phyloP scores from a whole-genome alignment of 208 protist genomes.

The Leishmania tropica region DNA sequence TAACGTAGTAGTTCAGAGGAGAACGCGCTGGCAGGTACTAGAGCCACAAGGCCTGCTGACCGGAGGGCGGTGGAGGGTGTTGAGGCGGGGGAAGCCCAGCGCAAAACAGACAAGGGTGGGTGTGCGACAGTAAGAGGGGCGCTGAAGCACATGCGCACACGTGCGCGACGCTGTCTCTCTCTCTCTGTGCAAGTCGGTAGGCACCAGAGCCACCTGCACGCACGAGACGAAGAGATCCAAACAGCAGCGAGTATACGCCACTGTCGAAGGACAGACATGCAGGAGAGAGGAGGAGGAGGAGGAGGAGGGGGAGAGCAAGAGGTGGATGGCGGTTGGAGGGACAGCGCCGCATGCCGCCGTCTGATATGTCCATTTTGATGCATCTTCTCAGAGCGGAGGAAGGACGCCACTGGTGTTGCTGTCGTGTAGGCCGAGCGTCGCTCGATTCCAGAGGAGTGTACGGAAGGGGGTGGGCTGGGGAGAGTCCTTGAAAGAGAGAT shows the following conservation, averaged over 20 bases:
- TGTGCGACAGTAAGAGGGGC: background rate
- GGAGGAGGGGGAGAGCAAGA: background rate
- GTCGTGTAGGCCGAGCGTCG: background rate
- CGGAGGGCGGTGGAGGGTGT: background rate
- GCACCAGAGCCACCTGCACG: background rate
- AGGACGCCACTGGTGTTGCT: background rate
- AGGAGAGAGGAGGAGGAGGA: background rate
- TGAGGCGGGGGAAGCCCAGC: background rate
- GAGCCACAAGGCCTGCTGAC: background rate
- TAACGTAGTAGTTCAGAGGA: slow-evolving; percentile 5
- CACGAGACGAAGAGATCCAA: background rate
- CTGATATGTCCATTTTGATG: background rate
- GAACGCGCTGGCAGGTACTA: background rate
- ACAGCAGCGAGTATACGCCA: background rate
- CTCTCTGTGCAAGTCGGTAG: background rate
- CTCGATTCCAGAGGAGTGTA: background rate
- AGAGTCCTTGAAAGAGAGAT: background rate
- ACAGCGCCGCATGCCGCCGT: background rate
- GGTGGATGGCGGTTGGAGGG: background rate
- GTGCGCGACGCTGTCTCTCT: background rate
- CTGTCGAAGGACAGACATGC: background rate
- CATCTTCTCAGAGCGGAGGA: background rate
- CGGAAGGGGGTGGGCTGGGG: background rate
- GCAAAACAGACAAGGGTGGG: background rate
- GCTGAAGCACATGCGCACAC: background rate